Evolutionary conservation across 495 filamentous ascomycete species (phyloP).

Genomic region (Aspergillus nidulans): DNA sequence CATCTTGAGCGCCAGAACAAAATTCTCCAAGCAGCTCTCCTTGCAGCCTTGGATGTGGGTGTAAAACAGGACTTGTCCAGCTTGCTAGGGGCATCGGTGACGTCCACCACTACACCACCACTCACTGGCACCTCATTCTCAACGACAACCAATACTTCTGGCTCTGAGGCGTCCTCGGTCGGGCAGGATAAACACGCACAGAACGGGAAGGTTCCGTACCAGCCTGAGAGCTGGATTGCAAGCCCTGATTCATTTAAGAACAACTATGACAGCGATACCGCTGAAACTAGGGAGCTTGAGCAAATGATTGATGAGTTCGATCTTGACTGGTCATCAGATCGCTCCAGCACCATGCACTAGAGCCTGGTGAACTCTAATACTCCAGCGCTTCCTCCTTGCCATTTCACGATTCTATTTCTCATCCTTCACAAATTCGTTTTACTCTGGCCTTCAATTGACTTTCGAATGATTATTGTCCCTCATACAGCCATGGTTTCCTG

Average conservation of each 20-base stretch:
- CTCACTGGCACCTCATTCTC: constrained; percentile 17
- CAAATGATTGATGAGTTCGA: constrained; percentile 40
- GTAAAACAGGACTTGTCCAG: constrained; percentile 26
- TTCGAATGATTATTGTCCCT: neutral
- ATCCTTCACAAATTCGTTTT: too few species aligned
- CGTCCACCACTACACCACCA: constrained; percentile 14
- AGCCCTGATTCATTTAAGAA: constrained; percentile 15
- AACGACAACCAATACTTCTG: constrained; percentile 16
- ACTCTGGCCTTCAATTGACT: neutral
- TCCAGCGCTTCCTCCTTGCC: constrained; percentile 8
- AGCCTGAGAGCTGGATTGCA: constrained; percentile 34
- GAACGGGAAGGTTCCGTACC: constrained; percentile 10
- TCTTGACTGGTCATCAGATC: constrained; percentile 35
- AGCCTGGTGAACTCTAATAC: neutral
- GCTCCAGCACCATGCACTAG: neutral
- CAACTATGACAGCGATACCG: constrained; percentile 21
- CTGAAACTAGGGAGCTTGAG: constrained; percentile 29
- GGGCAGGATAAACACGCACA: neutral
- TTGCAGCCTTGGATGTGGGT: constrained; percentile 37
- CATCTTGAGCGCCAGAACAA: constrained; percentile 44
- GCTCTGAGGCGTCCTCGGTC: constrained; percentile 3
- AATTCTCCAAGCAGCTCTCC: constrained; percentile 42
- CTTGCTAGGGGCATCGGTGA: constrained; percentile 19
- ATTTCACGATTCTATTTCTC: neutral
- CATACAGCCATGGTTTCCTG: neutral